Percentiles rank a stretch among this genome's conserved stretches.
These are phyloP conservation scores for Durusdinium trenchii DNA, from an alignment of 73 alveolate genomes.

Conservation along the genomic window DNA sequence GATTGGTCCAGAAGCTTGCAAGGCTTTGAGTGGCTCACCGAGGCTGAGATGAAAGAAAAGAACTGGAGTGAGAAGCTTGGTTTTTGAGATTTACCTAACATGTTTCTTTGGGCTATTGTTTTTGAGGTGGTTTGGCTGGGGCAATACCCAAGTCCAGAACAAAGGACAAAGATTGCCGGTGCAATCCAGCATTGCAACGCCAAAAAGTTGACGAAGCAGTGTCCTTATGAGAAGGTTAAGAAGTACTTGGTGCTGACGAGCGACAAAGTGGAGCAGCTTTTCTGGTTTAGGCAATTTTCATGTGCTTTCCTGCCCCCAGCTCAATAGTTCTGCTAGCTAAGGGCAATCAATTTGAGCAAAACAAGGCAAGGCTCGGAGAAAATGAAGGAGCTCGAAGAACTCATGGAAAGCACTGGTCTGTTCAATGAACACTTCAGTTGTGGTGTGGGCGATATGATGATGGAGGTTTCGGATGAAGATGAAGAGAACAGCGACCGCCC, in stretches of 20 bases:
- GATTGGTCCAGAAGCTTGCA: not conserved
- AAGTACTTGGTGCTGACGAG: not conserved
- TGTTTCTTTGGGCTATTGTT: not conserved
- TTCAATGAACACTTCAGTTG: not conserved
- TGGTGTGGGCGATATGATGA: not conserved
- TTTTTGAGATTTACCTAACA: not conserved
- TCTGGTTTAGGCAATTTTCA: not conserved
- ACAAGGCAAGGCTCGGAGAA: not conserved
- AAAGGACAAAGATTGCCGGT: not conserved
- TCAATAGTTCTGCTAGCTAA: not conserved
- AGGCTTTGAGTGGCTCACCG: not conserved
- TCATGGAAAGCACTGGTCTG: not conserved
- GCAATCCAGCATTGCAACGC: not conserved
- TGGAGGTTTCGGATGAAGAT: not conserved
- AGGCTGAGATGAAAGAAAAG: not conserved
- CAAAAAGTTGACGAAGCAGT: not conserved
- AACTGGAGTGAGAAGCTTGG: not conserved
- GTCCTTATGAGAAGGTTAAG: not conserved
- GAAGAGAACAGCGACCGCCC: too few species aligned
- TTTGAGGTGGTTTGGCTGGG: not conserved
- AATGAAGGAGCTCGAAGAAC: not conserved
- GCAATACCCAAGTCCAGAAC: not conserved
- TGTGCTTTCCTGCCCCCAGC: not conserved
- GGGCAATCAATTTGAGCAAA: not conserved
- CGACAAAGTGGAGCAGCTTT: not conserved